Percentiles rank a stretch among this genome's conserved stretches.
These are phyloP conservation scores for Oidium heveae DNA, from an alignment of 2,329 filamentous ascomycete genomes.

Conservation along the genomic window DNA sequence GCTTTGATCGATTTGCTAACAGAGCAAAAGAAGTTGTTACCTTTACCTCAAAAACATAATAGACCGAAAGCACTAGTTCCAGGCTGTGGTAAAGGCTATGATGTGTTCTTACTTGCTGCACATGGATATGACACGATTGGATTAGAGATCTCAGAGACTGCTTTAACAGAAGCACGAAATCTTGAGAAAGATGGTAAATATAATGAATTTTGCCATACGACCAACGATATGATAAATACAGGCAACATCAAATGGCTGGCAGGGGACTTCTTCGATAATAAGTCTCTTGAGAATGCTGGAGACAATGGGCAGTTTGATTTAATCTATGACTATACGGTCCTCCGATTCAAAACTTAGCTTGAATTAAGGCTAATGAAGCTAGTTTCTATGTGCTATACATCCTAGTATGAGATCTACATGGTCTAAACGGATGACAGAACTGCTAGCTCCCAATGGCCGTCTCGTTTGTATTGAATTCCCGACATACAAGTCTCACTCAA, in stretches of 20 bases:
- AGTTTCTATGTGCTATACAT: too few species aligned
- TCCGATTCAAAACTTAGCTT: too few species aligned
- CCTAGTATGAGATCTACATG: too few species aligned
- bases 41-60: slow-evolving; percentile 1
- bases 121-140: slow-evolving; percentile 59
- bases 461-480: too few species aligned
- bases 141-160: slow-evolving; percentile 21
- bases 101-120: slow-evolving; percentile 48
- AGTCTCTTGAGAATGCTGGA: too few species aligned
- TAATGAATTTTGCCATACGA: too few species aligned
- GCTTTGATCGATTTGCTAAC: slow-evolving; percentile 27
- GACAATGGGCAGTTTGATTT: too few species aligned
- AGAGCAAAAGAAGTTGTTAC: slow-evolving; percentile 21
- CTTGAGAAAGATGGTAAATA: slow-evolving; percentile 20
- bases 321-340: too few species aligned
- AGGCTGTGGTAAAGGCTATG: slow-evolving; percentile 62
- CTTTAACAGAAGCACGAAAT: slow-evolving; percentile 21
- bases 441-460: too few species aligned
- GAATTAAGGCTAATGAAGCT: too few species aligned
- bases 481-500: too few species aligned
- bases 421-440: too few species aligned
- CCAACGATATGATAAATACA: slow-evolving; percentile 18
- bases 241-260: slow-evolving; percentile 30
- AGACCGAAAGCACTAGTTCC: slow-evolving; percentile 41
- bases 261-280: slow-evolving; percentile 42